Percentiles rank a stretch among this genome's conserved stretches.
Evolutionary conservation across 768 basidiomycete species (phyloP).

Genomic region (Hericium coralloides): DNA sequence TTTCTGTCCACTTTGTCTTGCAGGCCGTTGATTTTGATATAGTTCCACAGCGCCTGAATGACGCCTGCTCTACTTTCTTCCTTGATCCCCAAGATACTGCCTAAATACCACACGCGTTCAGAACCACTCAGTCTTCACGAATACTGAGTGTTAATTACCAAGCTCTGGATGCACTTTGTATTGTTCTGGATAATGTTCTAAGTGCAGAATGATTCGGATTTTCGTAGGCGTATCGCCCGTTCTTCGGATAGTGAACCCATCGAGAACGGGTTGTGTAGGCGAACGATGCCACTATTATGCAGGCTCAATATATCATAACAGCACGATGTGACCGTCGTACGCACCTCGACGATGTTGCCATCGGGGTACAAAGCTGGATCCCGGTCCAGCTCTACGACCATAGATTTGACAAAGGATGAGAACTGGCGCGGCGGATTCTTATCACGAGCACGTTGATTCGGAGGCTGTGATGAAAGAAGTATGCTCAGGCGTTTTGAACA

Average conservation of each 20-base stretch:
- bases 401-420: constrained; percentile 73
- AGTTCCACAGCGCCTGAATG: constrained; percentile 83
- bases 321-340: constrained; percentile 10
- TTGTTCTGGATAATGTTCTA: constrained; percentile 83
- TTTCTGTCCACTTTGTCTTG: constrained; percentile 79
- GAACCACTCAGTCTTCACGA: not conserved
- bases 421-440: constrained; percentile 64
- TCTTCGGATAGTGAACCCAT: constrained; percentile 81
- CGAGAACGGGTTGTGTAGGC: constrained; percentile 51
- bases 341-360: constrained; percentile 83
- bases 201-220: constrained; percentile 73
- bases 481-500: not conserved
- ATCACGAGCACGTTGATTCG: constrained; percentile 57
- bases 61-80: constrained; percentile 80
- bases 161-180: constrained; percentile 75
- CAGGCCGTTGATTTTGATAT: constrained; percentile 75
- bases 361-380: constrained; percentile 77
- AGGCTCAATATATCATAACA: not conserved
- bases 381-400: constrained; percentile 82
- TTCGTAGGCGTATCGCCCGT: constrained; percentile 74
- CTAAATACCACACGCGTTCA: constrained; percentile 23
- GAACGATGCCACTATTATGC: constrained; percentile 50
- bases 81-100: constrained; percentile 62
- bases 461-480: constrained; percentile 27
- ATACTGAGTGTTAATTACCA: constrained; percentile 28